Evolutionary conservation across 371 early-diverging fungal species (phyloP).

Genomic region (Mucor velutinosus): DNA sequence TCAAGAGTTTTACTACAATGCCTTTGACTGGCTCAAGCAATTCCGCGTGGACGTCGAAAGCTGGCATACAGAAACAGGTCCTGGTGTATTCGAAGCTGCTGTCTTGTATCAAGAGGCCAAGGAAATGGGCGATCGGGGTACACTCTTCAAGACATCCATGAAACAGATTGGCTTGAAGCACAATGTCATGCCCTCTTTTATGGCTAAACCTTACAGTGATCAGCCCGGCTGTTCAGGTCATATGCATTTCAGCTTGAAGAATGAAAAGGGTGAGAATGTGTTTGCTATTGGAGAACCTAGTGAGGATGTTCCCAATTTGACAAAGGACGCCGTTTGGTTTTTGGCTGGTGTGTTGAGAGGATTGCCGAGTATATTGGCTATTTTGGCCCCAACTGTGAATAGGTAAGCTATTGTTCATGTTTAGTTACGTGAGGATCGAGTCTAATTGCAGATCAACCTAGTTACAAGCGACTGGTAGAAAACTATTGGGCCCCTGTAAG

Average conservation of each 20-base stretch:
- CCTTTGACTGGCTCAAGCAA: conserved; percentile 66
- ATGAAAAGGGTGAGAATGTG: conserved; percentile 52
- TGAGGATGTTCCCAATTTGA: conserved; percentile 42
- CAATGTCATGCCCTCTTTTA: conserved; percentile 78
- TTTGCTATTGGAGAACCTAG: conserved; percentile 49
- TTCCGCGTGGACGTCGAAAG: conserved; percentile 76
- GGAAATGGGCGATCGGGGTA: conserved; percentile 75
- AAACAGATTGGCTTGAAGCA: conserved; percentile 76
- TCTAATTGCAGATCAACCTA: conserved; percentile 16
- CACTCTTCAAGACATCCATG: conserved; percentile 77
- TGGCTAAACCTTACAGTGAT: conserved; percentile 82
- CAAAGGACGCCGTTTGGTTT: conserved; percentile 64
- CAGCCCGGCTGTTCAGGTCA: conserved; percentile 87
- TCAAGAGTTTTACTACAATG: conserved; percentile 72
- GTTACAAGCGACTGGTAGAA: conserved; percentile 84
- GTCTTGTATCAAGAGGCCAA: conserved; percentile 65
- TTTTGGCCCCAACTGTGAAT: conserved; percentile 84
- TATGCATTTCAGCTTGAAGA: conserved; percentile 73
- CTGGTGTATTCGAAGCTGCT: conserved; percentile 87
- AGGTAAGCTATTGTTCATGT: conserved; percentile 35
- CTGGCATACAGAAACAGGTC: conserved; percentile 85
- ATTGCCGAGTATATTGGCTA: conserved; percentile 74
- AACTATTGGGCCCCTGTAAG: conserved; percentile 88
- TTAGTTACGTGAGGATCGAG: neutral
- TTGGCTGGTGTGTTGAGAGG: conserved; percentile 76